Evolutionary conservation across 257 asterid genomes (phyloP).

Genomic region (Gentiana macrophylla): DNA sequence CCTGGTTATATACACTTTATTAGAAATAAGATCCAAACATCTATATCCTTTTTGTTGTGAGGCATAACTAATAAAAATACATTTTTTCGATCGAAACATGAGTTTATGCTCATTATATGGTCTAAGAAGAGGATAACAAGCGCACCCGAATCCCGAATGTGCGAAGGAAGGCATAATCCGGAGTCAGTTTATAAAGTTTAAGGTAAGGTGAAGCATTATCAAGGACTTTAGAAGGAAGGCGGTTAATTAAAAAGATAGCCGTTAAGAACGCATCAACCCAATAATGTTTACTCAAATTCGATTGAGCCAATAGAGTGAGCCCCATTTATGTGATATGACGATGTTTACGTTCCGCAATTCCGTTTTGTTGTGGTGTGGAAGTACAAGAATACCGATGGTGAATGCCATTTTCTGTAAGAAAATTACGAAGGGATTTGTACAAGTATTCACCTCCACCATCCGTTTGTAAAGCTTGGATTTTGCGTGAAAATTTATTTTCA

Average conservation of each 20-base stretch:
- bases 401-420: background rate
- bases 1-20: background rate
- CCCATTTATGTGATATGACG: background rate
- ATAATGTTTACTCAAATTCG: background rate
- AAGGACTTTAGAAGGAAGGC: background rate
- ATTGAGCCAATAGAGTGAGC: background rate
- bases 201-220: too few relatives aligned
- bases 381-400: background rate
- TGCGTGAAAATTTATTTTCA: too few relatives aligned
- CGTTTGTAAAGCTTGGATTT: too few relatives aligned
- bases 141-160: too few relatives aligned
- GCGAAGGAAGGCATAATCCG: too few relatives aligned
- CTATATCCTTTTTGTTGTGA: too few relatives aligned
- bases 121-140: too few relatives aligned
- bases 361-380: background rate
- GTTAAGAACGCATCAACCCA: background rate
- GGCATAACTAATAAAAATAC: too few relatives aligned
- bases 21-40: background rate
- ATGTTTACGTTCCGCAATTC: background rate
- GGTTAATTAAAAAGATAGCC: constrained; percentile 3
- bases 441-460: too few relatives aligned
- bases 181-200: too few relatives aligned
- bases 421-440: background rate
- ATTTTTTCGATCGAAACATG: background rate
- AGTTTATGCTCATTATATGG: background rate